Base-by-base conservation (phyloP, 2,329 filamentous ascomycete genomes). In the Alternaria postmessia region DNA sequence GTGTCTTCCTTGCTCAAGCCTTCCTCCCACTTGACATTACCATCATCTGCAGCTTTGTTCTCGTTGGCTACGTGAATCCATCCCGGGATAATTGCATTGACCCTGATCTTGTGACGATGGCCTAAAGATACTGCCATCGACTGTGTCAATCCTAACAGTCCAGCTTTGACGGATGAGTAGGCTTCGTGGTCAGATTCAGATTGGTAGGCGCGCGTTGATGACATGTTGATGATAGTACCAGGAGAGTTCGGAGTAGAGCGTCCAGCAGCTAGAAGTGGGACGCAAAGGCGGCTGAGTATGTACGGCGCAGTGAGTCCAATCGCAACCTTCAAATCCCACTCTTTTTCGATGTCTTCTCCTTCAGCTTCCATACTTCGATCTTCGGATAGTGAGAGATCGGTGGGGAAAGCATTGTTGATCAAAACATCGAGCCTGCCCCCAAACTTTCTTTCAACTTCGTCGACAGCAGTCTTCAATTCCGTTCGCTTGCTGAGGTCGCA, bases 11-110 rank as follows among this genome's bases (percentile, higher is more conserved):
- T 72, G 2, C 69, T 78, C 63, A 85, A 64, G 0, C 80, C 82
- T 4, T 83, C 80, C 59, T 83, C 81, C 84, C 83, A 85, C 34
- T 62, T 61, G 48, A 51, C 61, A 0, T 77, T 77, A 41, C 75
- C 70, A 64, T 80, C 78, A 65, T 85, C 81, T 3, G 73, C 81
- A 39, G 69, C 68, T 62, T 75, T 75, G 42, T 73, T 78, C 69
- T 82, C 80, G 46, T 84, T 75, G 47, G 67, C 73, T 7, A 85
- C 83, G 64, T 85, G 78, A 47, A 86, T 83, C 84, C 84, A 86
- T 0, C 84, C 83, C 0, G 82, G 83, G 34, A 84, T 66, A 16
- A 86, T 81, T 0, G 82, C 79, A 61, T 84, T 85, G 26, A 83
- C 81, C 5, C 82, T 75, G 26, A 86, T 79, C 11, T 79, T 77